Percentiles rank a stretch among this genome's conserved stretches.
Conservation (phyloP, 352 stramenopile species). For the Phytopythium montanum region DNA sequence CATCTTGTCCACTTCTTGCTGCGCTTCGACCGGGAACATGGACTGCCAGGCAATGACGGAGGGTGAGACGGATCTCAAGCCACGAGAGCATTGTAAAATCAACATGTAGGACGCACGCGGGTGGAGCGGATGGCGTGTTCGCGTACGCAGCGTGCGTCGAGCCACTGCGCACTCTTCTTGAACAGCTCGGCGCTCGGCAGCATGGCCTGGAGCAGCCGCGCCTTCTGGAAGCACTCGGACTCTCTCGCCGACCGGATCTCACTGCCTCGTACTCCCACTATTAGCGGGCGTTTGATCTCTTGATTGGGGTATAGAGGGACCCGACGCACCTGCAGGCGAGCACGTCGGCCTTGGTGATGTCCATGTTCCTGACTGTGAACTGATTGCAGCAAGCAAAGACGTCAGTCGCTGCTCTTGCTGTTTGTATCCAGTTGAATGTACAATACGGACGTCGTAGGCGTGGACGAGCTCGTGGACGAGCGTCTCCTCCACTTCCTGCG, state of each 20-base stretch:
- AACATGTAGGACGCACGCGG: constrained; percentile 25
- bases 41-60: constrained; percentile 43
- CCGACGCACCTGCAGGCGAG: constrained; percentile 67
- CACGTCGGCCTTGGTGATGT: constrained; percentile 76
- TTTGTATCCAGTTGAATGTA: too few relatives aligned
- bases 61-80: too few relatives aligned
- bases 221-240: constrained; percentile 82
- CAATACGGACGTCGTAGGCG: constrained; percentile 65
- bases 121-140: constrained; percentile 76
- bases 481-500: constrained; percentile 71
- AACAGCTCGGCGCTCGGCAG: constrained; percentile 65
- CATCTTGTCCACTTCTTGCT: constrained; percentile 70
- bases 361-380: constrained; percentile 84
- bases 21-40: constrained; percentile 70
- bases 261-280: constrained; percentile 19
- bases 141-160: constrained; percentile 64
- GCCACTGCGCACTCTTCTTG: constrained; percentile 51
- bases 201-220: constrained; percentile 47
- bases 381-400: constrained; percentile 10
- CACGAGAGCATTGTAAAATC: too few relatives aligned
- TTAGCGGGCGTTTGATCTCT: not conserved
- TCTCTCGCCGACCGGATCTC: constrained; percentile 79
- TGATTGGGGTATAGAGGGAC: not conserved
- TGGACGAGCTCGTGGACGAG: constrained; percentile 87
- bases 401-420: too few relatives aligned